Evolutionary conservation across 768 basidiomycete species (phyloP).

Genomic region (Naganishia antarctica): DNA sequence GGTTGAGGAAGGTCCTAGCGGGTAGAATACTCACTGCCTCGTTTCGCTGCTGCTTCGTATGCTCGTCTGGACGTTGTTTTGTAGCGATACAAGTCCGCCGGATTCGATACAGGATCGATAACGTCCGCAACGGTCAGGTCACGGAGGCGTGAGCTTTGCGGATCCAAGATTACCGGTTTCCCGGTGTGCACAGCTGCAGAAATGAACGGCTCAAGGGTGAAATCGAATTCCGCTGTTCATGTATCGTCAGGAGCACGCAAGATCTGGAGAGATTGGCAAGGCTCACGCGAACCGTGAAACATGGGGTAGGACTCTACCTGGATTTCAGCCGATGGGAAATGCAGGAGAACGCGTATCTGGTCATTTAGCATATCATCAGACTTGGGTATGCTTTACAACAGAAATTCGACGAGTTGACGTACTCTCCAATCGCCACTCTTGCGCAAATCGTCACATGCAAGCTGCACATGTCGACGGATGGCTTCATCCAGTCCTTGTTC

Average conservation of each 20-base stretch:
- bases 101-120: not conserved
- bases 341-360: slow-evolving; percentile 6
- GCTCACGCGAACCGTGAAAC: not conserved
- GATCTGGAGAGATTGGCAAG: not conserved
- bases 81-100: slow-evolving; percentile 3
- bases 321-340: not conserved
- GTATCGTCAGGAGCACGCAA: not conserved
- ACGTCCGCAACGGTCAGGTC: not conserved
- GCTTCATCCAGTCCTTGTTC: not conserved
- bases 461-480: not conserved
- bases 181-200: not conserved
- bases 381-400: not conserved
- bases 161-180: slow-evolving; percentile 6
- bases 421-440: slow-evolving; percentile 2
- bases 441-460: not conserved
- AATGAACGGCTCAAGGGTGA: not conserved
- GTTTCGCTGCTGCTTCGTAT: not conserved
- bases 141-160: not conserved
- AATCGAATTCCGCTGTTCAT: not conserved
- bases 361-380: not conserved
- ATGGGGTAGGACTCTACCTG: not conserved
- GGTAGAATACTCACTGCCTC: slow-evolving; percentile 5
- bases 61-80: not conserved
- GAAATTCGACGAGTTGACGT: not conserved
- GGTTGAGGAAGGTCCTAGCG: not conserved